Evolutionary conservation across 805 yeast genomes (phyloP).

Genomic region (Yarrowia deformans): DNA sequence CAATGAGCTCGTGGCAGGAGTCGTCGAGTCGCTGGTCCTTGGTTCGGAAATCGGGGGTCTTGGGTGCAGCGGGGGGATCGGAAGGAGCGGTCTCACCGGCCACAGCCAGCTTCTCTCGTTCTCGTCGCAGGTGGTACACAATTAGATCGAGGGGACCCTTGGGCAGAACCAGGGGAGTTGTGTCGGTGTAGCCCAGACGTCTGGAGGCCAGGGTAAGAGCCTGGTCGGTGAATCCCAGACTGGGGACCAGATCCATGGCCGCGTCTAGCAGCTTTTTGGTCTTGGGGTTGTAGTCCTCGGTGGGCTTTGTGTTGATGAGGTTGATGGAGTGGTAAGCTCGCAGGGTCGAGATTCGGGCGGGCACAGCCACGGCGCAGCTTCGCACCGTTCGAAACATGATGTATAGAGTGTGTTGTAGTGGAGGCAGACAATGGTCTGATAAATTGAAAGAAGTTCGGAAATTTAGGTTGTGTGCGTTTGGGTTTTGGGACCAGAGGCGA

Average conservation of each 20-base stretch:
- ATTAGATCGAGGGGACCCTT: conserved; percentile 61
- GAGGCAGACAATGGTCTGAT: conserved; percentile 13
- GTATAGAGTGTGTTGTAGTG: not conserved
- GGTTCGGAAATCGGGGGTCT: conserved; percentile 50
- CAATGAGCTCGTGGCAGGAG: conserved; percentile 53
- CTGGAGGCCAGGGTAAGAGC: conserved; percentile 61
- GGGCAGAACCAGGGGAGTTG: conserved; percentile 55
- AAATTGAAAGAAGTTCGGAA: conserved; percentile 9
- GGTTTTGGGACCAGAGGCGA: not conserved
- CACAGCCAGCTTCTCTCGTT: conserved; percentile 44
- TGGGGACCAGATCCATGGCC: conserved; percentile 57
- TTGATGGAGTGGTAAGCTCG: conserved; percentile 33
- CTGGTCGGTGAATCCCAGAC: conserved; percentile 58
- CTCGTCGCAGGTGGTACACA: conserved; percentile 58
- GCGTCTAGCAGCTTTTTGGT: conserved; percentile 28
- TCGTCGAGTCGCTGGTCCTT: conserved; percentile 54
- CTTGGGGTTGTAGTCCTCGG: conserved; percentile 38
- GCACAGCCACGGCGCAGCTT: conserved; percentile 8
- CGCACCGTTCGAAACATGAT: conserved; percentile 17
- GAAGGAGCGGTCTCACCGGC: conserved; percentile 13
- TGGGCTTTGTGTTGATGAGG: conserved; percentile 37
- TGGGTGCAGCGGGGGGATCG: conserved; percentile 47
- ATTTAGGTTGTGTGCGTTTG: conserved; percentile 1
- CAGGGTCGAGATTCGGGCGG: not conserved
- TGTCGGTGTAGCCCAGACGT: conserved; percentile 59